Evolutionary conservation across 1,139 yeast species (phyloP), one percentile per base, ranked within the genome.

Genomic region (Hansenula lynferdii): DNA sequence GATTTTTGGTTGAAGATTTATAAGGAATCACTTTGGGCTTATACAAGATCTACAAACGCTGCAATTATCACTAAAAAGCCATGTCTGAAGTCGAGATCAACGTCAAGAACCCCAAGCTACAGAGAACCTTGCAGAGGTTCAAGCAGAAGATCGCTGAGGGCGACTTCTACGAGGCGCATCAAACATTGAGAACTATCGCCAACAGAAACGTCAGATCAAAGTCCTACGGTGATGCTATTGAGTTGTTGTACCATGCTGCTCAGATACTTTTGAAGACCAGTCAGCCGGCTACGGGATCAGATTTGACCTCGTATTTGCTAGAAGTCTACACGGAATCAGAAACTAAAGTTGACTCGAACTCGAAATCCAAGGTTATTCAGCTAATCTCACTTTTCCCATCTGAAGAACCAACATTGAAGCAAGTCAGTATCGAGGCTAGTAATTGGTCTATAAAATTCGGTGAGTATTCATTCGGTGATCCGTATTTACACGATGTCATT

Each of bases 151-250:
- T 90, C 47, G 76, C 74, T 36, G 73, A 72, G 36, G 89, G 89
- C 3, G 85, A 89, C 39, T 87, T 72, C 64, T 90, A 90, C 57
- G 98, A 92, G 58, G 97, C 97, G 0, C 96, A 90, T 57, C 97
- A 90, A 61, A 90, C 96, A 0, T 71, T 90, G 38, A 69, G 96
- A 53, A 87, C 97, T 8, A 83, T 90, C 42, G 87, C 85, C 34
- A 87, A 89, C 49, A 70, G 98, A 55, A 83, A 85, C 54, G 81
- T 85, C 34, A 78, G 86, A 47, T 60, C 80, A 25, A 76, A 77
- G 46, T 78, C 83, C 45, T 85, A 73, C 57, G 60, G 62, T 5
- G 82, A 82, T 31, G 96, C 97, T 10, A 70, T 78, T 39, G 89
- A 85, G 40, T 65, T 89, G 42, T 69, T 90, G 30, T 76, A 75